Percentiles rank a stretch among this genome's conserved stretches.
These are phyloP conservation scores for Linum usitatissimum DNA, from an alignment of 345 rosid species.

Conservation along the genomic window DNA sequence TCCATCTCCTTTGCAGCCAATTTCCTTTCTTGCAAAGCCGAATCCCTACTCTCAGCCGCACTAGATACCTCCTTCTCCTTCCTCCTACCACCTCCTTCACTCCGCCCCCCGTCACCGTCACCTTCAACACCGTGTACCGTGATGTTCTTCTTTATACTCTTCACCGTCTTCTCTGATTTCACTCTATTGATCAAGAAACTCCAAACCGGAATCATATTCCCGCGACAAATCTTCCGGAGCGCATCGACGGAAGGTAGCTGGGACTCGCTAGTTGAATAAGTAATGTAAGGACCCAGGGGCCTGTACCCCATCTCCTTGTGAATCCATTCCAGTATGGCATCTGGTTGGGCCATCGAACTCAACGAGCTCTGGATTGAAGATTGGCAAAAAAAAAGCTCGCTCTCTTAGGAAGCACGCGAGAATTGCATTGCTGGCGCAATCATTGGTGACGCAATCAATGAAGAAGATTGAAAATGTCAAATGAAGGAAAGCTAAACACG, in stretches of 20 bases:
- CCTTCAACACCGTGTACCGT: conserved; percentile 51
- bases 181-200: conserved; percentile 52
- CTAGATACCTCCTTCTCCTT: conserved; percentile 36
- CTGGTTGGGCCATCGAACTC: conserved; percentile 36
- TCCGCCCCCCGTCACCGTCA: conserved; percentile 45
- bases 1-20: conserved; percentile 66
- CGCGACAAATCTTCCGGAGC: conserved; percentile 62
- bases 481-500: no score
- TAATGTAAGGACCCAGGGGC: conserved; percentile 54
- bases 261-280: conserved; percentile 30
- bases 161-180: conserved; percentile 78
- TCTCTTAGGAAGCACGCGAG: background rate
- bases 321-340: conserved; percentile 70
- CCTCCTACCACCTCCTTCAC: conserved; percentile 37
- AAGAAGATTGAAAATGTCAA: background rate
- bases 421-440: background rate
- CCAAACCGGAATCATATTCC: conserved; percentile 82
- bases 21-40: conserved; percentile 60
- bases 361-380: conserved; percentile 18
- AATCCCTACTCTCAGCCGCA: conserved; percentile 47
- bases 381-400: background rate
- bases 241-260: conserved; percentile 62
- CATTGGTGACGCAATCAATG: background rate
- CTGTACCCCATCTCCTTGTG: conserved; percentile 85
- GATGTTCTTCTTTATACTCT: conserved; percentile 62